Evolutionary conservation across 179 eudicot species (phyloP).

Genomic region (Beta corolliflora): DNA sequence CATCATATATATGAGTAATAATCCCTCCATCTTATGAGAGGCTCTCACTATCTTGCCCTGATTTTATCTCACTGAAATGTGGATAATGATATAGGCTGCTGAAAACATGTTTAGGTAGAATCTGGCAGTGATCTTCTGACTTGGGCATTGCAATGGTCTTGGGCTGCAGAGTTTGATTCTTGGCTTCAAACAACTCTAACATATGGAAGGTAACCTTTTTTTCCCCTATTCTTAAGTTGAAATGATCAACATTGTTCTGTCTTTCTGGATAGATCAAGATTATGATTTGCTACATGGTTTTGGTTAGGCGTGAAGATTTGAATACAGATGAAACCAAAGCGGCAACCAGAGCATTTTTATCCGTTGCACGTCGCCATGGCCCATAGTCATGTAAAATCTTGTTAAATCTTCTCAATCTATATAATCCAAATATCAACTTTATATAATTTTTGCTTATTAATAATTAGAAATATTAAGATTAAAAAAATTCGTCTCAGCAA

Average conservation of each 20-base stretch:
- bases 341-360: slow-evolving; percentile 63
- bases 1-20: no score
- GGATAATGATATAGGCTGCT: not conserved
- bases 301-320: slow-evolving; percentile 56
- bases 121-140: not conserved
- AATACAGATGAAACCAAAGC: slow-evolving; percentile 47
- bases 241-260: no score
- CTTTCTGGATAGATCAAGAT: no score
- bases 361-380: slow-evolving; percentile 75
- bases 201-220: slow-evolving; percentile 45
- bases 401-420: no score
- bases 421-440: no score
- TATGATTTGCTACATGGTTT: not conserved
- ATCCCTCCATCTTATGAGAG: no score
- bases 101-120: not conserved
- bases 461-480: no score
- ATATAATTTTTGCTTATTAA: no score
- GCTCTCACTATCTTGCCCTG: not conserved
- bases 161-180: slow-evolving; percentile 63
- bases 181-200: slow-evolving; percentile 67
- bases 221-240: not conserved
- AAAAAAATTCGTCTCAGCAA: no score
- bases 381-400: no score
- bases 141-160: slow-evolving; percentile 7
- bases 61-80: not conserved